phyloP scores from a whole-genome alignment of 345 rosid genomes.

The Eucalyptus erythrocorys region DNA sequence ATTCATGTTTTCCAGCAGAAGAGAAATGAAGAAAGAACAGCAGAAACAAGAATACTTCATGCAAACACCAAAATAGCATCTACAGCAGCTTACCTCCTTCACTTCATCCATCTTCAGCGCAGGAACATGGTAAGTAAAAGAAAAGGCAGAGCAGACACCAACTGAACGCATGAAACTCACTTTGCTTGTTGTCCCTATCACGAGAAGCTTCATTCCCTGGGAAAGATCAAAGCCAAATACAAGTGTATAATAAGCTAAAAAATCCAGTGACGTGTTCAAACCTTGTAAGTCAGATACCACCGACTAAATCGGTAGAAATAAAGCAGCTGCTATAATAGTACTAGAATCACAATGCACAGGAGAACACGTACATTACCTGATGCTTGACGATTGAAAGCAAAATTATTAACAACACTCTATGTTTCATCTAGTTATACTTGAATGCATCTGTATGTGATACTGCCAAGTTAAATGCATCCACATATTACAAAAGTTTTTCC shows the following conservation, averaged over 20 bases:
- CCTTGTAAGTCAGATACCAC: background rate
- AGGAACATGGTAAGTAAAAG: conserved; percentile 65
- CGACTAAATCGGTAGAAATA: background rate
- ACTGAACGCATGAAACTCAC: conserved; percentile 65
- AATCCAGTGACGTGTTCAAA: background rate
- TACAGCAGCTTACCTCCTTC: conserved; percentile 47
- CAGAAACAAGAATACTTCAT: background rate
- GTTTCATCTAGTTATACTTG: background rate
- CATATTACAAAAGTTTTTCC: background rate
- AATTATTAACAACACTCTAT: background rate
- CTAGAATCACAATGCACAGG: background rate
- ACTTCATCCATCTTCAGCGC: conserved; percentile 61
- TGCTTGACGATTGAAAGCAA: background rate
- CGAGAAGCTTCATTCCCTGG: conserved; percentile 87
- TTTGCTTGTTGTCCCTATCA: conserved; percentile 90
- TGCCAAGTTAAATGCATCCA: too few relatives aligned
- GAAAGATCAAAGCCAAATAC: background rate
- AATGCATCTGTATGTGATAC: too few relatives aligned
- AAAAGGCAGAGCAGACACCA: conserved; percentile 62
- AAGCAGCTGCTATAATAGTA: background rate
- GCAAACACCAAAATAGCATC: background rate
- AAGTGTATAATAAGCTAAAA: background rate
- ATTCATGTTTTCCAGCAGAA: background rate
- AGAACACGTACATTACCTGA: background rate
- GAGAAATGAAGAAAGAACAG: background rate